Conservation (phyloP, 2,329 filamentous ascomycete genomes). For the Allantophomopsis lycopodina region DNA sequence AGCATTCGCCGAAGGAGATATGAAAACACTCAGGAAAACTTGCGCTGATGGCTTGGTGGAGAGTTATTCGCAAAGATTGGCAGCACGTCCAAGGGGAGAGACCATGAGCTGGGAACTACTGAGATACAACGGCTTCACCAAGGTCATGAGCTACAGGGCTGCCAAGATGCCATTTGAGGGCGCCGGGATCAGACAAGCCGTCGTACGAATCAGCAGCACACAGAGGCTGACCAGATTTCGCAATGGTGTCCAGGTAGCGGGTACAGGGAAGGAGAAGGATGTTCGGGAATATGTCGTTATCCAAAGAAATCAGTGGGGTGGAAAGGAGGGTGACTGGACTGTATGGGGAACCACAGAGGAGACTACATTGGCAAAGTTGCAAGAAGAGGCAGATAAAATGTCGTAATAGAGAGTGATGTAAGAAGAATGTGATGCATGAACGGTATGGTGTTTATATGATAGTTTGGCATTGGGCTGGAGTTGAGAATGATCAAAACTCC, state of each 20-base stretch:
- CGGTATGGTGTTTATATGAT: background rate
- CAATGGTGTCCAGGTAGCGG: constrained; percentile 27
- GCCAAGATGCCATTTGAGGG: constrained; percentile 29
- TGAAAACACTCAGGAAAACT: constrained; percentile 30
- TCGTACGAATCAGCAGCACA: constrained; percentile 43
- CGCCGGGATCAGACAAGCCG: constrained; percentile 36
- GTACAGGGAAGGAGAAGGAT: constrained; percentile 34
- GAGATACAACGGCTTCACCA: constrained; percentile 26
- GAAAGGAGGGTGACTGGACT: constrained; percentile 38
- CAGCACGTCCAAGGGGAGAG: constrained; percentile 29
- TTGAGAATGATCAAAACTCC: too few relatives aligned
- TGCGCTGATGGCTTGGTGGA: constrained; percentile 38
- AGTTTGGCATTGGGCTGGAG: too few relatives aligned
- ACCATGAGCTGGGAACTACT: constrained; percentile 39
- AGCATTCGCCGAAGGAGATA: constrained; percentile 45
- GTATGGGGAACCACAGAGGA: constrained; percentile 50
- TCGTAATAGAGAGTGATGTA: too few relatives aligned
- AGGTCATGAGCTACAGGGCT: constrained; percentile 35
- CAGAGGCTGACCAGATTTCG: constrained; percentile 33
- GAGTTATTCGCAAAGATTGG: constrained; percentile 38
- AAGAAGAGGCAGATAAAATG: constrained; percentile 1
- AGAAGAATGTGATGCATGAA: too few relatives aligned
- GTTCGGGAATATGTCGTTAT: constrained; percentile 53
- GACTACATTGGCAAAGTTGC: constrained; percentile 23
- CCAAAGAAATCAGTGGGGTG: constrained; percentile 29